Conservation (phyloP, 1,284 basidiomycete species). For the Naganishia sp. region DNA sequence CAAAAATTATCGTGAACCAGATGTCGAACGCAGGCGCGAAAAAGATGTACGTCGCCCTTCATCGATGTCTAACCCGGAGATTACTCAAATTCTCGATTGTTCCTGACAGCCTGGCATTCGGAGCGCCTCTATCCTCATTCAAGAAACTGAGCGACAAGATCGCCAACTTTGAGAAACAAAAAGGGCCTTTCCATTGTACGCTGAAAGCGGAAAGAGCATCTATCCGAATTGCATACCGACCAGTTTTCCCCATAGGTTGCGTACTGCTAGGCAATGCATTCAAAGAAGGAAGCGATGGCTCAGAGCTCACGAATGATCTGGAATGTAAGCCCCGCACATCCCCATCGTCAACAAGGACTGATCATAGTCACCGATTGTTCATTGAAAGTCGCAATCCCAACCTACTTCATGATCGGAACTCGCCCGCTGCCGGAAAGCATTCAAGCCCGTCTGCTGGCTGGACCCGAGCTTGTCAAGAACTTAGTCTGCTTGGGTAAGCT, state of each 20-base stretch:
- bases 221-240: background rate
- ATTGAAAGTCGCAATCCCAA: constrained; percentile 73
- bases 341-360: constrained; percentile 42
- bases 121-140: constrained; percentile 77
- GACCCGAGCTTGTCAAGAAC: constrained; percentile 76
- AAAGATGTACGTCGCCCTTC: constrained; percentile 10
- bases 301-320: constrained; percentile 58
- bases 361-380: constrained; percentile 65
- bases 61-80: too few species aligned
- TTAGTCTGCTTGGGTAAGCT: constrained; percentile 78
- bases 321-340: constrained; percentile 43
- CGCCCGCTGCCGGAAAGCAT: constrained; percentile 70
- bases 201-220: background rate
- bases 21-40: constrained; percentile 6
- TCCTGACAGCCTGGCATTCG: constrained; percentile 72
- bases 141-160: constrained; percentile 75
- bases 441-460: constrained; percentile 69
- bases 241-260: constrained; percentile 56
- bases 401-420: constrained; percentile 87
- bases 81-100: background rate
- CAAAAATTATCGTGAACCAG: background rate
- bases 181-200: constrained; percentile 80
- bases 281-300: constrained; percentile 60
- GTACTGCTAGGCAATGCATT: constrained; percentile 92
- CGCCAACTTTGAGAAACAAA: constrained; percentile 81